These are phyloP conservation scores for Durio zibethinus DNA, from an alignment of 345 rosid genomes.

Conservation along the genomic window DNA sequence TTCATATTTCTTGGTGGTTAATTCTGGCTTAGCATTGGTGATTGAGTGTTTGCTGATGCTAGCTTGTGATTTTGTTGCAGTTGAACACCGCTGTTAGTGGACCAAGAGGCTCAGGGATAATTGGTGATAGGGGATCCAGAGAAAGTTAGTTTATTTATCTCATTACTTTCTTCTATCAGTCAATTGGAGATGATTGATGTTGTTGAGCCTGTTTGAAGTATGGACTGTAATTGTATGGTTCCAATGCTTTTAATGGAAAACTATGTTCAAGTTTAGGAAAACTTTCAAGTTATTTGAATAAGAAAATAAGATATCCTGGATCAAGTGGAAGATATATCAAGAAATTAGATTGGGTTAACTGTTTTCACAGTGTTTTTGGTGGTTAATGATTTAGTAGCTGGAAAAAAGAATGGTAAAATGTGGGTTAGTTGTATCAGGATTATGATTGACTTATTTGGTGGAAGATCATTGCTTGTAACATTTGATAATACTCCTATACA, in stretches of 20 bases:
- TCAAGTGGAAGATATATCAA: neutral
- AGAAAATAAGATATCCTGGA: neutral
- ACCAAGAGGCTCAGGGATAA: conserved; percentile 47
- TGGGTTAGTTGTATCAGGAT: neutral
- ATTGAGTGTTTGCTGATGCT: conserved; percentile 5
- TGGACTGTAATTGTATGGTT: neutral
- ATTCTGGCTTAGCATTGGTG: neutral
- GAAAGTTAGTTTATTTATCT: conserved; percentile 62
- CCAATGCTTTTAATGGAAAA: neutral
- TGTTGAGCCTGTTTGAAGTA: neutral
- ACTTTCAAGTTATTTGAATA: neutral
- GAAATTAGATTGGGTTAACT: neutral
- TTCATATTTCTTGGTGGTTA: neutral
- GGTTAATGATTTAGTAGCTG: neutral
- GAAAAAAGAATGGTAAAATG: neutral
- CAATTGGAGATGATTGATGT: neutral
- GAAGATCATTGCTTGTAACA: neutral
- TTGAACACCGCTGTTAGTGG: conserved; percentile 66
- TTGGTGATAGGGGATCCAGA: conserved; percentile 63
- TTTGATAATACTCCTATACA: neutral
- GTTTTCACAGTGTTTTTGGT: neutral
- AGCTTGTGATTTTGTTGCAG: conserved; percentile 39
- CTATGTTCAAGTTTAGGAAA: neutral
- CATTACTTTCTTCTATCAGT: neutral
- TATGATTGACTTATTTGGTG: neutral